phyloP scores from a whole-genome alignment of 176 grass and related monocot genomes.

The Carex littledalei region DNA sequence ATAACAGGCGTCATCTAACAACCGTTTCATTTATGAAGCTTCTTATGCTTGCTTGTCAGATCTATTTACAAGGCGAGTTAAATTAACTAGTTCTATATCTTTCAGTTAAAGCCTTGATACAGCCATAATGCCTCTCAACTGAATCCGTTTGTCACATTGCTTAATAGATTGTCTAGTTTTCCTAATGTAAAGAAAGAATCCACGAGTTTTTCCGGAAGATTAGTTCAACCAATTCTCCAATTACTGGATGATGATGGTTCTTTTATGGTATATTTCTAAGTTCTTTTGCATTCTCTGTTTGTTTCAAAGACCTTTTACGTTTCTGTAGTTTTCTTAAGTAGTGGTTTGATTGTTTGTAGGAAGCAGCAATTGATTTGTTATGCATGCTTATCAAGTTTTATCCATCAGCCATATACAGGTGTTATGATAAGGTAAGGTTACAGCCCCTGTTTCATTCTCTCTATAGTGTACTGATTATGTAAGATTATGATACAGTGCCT shows the following conservation, averaged over 20 bases:
- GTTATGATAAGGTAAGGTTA: constrained; percentile 63
- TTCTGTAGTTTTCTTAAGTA: constrained; percentile 10
- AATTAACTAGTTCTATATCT: background rate
- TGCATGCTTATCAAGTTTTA: constrained; percentile 61
- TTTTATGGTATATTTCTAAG: constrained; percentile 39
- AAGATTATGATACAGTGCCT: background rate
- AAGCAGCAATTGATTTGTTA: constrained; percentile 66
- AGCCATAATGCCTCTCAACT: background rate
- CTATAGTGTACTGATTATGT: background rate
- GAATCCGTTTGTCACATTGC: constrained; percentile 17
- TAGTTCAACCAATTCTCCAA: constrained; percentile 50
- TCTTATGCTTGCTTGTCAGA: constrained; percentile 36
- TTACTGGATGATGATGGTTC: constrained; percentile 47
- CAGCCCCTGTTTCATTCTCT: background rate
- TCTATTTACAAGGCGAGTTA: constrained; percentile 35
- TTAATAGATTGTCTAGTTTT: constrained; percentile 47
- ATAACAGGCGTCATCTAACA: constrained; percentile 23
- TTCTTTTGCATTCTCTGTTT: background rate
- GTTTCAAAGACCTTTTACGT: background rate
- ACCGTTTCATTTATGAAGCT: constrained; percentile 26
- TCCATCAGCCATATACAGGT: constrained; percentile 58
- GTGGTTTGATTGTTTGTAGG: constrained; percentile 41
- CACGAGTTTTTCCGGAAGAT: constrained; percentile 64
- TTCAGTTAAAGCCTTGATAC: background rate
- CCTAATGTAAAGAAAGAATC: constrained; percentile 80